Evolutionary conservation across 2,329 filamentous ascomycete genomes (phyloP), one percentile per base, ranked within the genome.

Genomic region (Tolypocladium ophioglossoides): DNA sequence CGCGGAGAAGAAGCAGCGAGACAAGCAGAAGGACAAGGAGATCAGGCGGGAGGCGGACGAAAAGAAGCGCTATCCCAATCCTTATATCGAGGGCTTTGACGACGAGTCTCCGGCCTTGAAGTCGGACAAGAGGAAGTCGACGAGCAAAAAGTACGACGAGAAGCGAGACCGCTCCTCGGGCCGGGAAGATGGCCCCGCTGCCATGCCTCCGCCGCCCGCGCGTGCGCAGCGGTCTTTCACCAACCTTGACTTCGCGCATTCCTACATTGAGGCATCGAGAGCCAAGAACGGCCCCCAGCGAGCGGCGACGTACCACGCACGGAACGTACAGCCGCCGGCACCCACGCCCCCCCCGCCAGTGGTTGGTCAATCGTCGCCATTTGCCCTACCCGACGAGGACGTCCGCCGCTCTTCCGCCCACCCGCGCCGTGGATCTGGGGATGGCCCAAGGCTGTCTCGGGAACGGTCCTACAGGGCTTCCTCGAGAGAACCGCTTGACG

Each of bases 1-100:
- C 44, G 64, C 63, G 1, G 67, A 70, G 53, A 72, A 71, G 61
- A 69, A 64, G 56, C 55, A 58, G 20, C 58, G 58, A 24, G 66
- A 72, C 44, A 71, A 72, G 64, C 60, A 62, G 51, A 64, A 64
- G 34, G 67, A 71, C 24, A 73, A 73, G 62, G 71, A 73, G 3
- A 64, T 67, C 27, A 71, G 66, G 58, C 65, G 66, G 22, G 68
- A 70, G 2, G 54, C 63, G 0, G 70, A 72, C 50, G 68, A 71
- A 16, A 73, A 72, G 64, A 68, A 66, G 60, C 63, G 63, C 48
- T 58, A 63, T 58, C 56, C 55, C 53, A 71, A 67, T 32, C 62
- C 65, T 6, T 72, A 72, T 40, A 65, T 69, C n/a, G 71, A 73
- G 55, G 55, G 59, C 1, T 66, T 62, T 16, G 66, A 68, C 1